Evolutionary conservation across 176 grass and related monocot genomes (phyloP).

Genomic region (Zoysia japonica): DNA sequence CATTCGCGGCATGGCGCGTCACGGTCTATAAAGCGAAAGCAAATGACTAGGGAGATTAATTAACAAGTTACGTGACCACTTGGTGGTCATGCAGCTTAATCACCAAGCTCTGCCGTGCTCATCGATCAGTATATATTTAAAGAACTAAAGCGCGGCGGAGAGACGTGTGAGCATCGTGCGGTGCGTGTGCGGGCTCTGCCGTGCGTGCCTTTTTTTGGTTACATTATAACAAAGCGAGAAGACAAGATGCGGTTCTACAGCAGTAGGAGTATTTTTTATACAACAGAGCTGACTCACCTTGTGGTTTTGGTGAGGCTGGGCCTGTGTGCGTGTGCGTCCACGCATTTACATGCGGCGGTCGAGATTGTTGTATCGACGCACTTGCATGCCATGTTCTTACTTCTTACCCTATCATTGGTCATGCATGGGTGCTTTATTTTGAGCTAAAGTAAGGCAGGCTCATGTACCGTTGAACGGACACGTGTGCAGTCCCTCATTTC

Average conservation of each 20-base stretch:
- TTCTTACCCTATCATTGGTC: neutral
- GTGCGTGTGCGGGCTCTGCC: neutral
- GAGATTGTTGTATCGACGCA: neutral
- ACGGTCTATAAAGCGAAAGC: constrained; percentile 12
- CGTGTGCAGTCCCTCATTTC: neutral
- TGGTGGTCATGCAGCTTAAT: neutral
- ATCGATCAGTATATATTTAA: neutral
- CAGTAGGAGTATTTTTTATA: neutral
- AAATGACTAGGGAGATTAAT: neutral
- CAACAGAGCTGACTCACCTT: neutral
- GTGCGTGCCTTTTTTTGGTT: neutral
- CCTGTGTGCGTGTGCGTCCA: neutral
- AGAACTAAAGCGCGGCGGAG: neutral
- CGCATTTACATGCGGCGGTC: neutral
- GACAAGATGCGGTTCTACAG: neutral
- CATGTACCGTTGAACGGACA: neutral
- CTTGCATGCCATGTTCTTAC: neutral
- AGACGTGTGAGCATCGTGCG: neutral
- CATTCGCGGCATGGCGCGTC: no score
- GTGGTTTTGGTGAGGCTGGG: neutral
- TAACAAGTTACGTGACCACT: neutral
- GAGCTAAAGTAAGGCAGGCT: no score
- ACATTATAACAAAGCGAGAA: neutral
- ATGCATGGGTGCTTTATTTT: neutral
- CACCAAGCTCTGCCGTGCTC: neutral